Conservation (phyloP, 179 eudicot genomes). For the Sideroxylon spinosum region DNA sequence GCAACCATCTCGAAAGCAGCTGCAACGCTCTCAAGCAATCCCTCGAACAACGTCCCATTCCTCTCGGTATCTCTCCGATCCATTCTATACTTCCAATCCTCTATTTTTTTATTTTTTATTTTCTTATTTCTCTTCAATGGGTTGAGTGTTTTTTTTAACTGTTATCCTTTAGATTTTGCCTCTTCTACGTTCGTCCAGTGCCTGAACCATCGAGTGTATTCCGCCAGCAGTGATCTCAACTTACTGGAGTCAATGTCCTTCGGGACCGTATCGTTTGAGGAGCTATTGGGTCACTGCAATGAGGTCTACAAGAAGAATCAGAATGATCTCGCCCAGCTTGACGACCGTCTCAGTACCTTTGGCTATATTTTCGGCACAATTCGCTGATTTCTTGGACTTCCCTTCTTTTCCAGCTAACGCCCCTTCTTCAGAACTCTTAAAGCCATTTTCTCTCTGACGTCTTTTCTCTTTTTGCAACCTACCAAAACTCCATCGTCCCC, state of each 20-base stretch:
- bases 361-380: conserved; percentile 42
- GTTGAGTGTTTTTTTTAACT: background rate
- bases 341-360: conserved; percentile 37
- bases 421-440: conserved; percentile 36
- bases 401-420: conserved; percentile 17
- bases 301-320: conserved; percentile 68
- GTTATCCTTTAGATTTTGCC: conserved; percentile 59
- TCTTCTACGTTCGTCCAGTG: conserved; percentile 75
- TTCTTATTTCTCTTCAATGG: background rate
- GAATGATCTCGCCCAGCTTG: conserved; percentile 41
- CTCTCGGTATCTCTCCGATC: conserved; percentile 46
- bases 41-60: conserved; percentile 80
- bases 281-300: conserved; percentile 78
- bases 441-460: conserved; percentile 38
- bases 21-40: conserved; percentile 70
- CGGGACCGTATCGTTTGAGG: conserved; percentile 82
- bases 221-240: conserved; percentile 53
- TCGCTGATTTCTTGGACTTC: conserved; percentile 30
- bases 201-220: conserved; percentile 51
- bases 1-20: conserved; percentile 63
- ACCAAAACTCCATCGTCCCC: conserved; percentile 28
- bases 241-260: conserved; percentile 75
- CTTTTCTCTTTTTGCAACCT: conserved; percentile 34
- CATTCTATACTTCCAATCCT: background rate
- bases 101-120: background rate